A percentile compares a stretch with the other conserved stretches of the same genome.
phyloP scores from a whole-genome alignment of 805 yeast species.

The Candida nitratophila region DNA sequence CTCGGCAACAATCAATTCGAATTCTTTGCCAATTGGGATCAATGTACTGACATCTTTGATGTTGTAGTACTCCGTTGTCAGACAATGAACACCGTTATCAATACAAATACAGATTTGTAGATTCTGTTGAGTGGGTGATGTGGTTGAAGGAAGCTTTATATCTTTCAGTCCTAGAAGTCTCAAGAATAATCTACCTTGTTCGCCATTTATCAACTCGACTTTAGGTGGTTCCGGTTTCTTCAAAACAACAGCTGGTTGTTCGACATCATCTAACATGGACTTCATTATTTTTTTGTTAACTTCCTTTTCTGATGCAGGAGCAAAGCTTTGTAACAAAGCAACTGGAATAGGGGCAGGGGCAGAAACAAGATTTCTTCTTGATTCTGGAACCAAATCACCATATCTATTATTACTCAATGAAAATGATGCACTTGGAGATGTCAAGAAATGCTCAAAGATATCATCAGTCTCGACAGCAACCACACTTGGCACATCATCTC shows the following conservation, averaged over 20 bases:
- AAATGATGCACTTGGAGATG: conserved; percentile 3
- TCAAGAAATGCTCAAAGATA: conserved; percentile 4
- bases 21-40: conserved; percentile 58
- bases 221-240: background rate
- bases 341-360: too few relatives aligned
- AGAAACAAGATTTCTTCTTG: conserved; percentile 8
- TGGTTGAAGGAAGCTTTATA: conserved; percentile 40
- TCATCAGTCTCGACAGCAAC: conserved; percentile 4
- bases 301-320: conserved; percentile 1
- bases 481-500: conserved; percentile 4
- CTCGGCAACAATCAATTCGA: conserved; percentile 63
- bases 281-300: background rate
- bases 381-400: conserved; percentile 14
- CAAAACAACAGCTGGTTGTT: background rate
- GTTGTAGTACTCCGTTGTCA: conserved; percentile 45
- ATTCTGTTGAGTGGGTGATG: conserved; percentile 24
- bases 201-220: conserved; percentile 18
- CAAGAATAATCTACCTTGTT: conserved; percentile 47
- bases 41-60: conserved; percentile 17
- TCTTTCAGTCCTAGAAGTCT: conserved; percentile 39
- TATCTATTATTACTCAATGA: conserved; percentile 5
- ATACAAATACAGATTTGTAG: conserved; percentile 47
- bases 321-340: too few relatives aligned
- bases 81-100: conserved; percentile 79
- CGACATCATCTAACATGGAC: conserved; percentile 2